A percentile compares a stretch with the other conserved stretches of the same genome.
Evolutionary conservation across 208 protist species (phyloP).

Genomic region (Crithidia mellificae): DNA sequence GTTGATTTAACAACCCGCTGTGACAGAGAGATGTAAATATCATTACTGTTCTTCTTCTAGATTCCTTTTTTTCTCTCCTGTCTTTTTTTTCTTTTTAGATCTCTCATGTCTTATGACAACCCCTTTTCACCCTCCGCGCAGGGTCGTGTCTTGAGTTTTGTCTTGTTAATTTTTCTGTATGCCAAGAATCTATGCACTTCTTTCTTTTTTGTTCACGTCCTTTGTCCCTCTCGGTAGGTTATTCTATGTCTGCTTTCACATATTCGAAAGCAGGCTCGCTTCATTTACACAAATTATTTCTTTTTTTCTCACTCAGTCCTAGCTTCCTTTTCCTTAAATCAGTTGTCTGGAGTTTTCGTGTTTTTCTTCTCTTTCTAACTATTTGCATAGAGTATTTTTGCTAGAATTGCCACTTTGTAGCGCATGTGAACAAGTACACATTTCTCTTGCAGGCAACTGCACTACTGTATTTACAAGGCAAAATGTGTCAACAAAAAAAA

Average conservation of each 20-base stretch:
- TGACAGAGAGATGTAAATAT: too few species aligned
- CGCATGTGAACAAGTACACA: background rate
- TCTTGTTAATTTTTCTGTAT: background rate
- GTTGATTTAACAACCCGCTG: too few species aligned
- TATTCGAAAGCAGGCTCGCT: background rate
- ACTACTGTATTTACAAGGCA: background rate
- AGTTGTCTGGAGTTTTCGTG: background rate
- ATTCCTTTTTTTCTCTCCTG: conserved; percentile 10
- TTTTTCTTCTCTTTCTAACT: background rate
- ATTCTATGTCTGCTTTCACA: background rate
- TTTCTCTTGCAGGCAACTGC: background rate
- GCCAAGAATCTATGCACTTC: background rate
- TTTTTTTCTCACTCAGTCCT: background rate
- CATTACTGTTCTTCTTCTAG: background rate
- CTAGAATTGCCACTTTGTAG: background rate
- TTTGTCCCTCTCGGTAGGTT: background rate
- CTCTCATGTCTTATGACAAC: background rate
- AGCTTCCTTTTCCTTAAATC: background rate
- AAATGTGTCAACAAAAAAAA: too few species aligned
- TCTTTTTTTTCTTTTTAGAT: conserved; percentile 14
- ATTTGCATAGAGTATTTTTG: background rate
- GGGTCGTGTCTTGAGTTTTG: background rate
- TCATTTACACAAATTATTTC: background rate
- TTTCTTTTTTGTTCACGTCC: background rate
- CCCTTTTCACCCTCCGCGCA: background rate